Base-by-base conservation (phyloP, 805 yeast species). In the Ogataea dorogensis region DNA sequence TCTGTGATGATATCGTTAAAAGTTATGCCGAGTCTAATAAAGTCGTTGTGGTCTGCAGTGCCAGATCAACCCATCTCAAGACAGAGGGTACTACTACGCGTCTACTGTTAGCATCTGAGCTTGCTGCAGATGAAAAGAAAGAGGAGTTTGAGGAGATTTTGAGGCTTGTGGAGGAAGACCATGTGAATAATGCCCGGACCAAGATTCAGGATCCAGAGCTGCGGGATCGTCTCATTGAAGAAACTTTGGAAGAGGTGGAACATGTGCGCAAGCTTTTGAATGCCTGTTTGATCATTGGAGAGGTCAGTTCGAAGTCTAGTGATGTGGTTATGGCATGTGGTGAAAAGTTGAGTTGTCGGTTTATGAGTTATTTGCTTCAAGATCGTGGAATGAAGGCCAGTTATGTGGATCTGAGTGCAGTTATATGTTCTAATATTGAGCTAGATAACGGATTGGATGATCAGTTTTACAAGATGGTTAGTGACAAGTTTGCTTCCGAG, bases 31-130 rank as follows among this genome's bases (percentile, higher is more conserved):
- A 72, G 24, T 64, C 65, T 30, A 71, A 71, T 47, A 72, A 81
- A 37, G 95, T 89, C 11, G 97, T 95, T 2, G 94, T 91, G 16
- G 98, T 93, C 3, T 93, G 98, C 61, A 84, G 95, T 21, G 98
- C 98, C 3, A 75, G 98, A 48, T 86, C 96, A 10, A 79, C 96
- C 1, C 74, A 84, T 44, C 83, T 95, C 24, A 93, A 93, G 58
- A 78, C 86, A 15, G 96, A 91, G 59, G 98, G 98, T 33, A 93
- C 98, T 28, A 93, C 98, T 5, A 83, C 95, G 3, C 67, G 98
- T 47, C 69, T 93, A 16, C 62, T 93, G 25, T 63, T 71, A 27
- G 86, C 97, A n/a, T 91, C 96, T 12, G 96, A 89, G 40, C 54
- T 75, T 26, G 86, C 91, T 1, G 63, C 79, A 1, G 72, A 77